Base-by-base conservation (phyloP, 768 basidiomycete species). In the Rubroboletus satanas region DNA sequence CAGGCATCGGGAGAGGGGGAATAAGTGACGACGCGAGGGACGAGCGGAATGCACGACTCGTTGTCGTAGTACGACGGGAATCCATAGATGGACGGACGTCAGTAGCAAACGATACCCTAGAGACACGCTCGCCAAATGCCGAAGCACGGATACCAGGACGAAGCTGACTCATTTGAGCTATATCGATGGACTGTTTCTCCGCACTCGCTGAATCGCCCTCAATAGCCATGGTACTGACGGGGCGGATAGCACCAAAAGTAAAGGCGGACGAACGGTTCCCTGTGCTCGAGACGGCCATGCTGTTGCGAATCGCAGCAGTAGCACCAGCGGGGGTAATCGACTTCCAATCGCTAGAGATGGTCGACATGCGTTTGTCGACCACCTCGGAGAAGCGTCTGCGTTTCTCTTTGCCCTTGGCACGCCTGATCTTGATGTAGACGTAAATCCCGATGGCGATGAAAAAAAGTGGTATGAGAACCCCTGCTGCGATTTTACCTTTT, bases 291-390 rank as follows among this genome's bases (percentile, higher is more conserved):
- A 79, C 71, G 5, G 84, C 84, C 29, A 89, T 83, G 41, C 82
- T 84, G 60, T 77, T 79, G 55, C 89, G 81, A 59, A 93, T 85
- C 11, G 88, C 90, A 33, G 84, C 87, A 21, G 76, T 75, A 1
- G 89, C 90, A 45, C 88, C 90, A 5, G 81, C 84, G 6, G 76
- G 74, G 8, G 85, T 81, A 61, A 90, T 83, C 42, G 79, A 77
- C 67, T 85, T 86, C 90, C 90, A 92, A 64, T 90, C 87, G 18
- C 78, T 73, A 7, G 83, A 85, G 60, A 91, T 88, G 46, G 85
- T 88, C 2, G 83, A 86, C 90, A 93, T 91, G 68, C 90, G 86
- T 69, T 83, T 83, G 73, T 93, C 90, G 68, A 93, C 69, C 10
- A 75, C 79, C 66, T 84, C 78, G 38, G 79, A 83, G 77, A 82